Evolutionary conservation across 371 early-diverging fungal species (phyloP), one percentile per base, ranked within the genome.

Genomic region (Mortierella sp.): DNA sequence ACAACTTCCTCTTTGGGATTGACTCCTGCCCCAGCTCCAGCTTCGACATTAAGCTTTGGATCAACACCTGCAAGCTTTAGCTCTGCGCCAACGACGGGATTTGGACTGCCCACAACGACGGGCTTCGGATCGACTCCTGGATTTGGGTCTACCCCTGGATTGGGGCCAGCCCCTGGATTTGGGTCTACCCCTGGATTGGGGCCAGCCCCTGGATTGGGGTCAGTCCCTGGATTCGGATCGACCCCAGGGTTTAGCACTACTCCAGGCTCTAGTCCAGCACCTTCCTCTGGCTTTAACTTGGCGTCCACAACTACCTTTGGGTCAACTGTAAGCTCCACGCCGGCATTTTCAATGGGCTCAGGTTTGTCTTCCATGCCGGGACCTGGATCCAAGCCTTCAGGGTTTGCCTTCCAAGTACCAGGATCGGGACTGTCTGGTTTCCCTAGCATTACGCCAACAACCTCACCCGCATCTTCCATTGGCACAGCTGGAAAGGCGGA

Each of bases 1-100:
- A 37, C 60, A 14, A 48, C 60, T 1, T 48, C 68, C n/a, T n/a
- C 68, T 3, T 66, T 72, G 21, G 53, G 73, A 15, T 51, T 50
- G 4, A 23, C 47, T 18, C 53, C 46, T 37, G 5, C 37, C 16
- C 48, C 63, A 11, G 43, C 51, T 9, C 51, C 53, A 16, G 53
- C 30, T 28, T n/a, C 50, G 2, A 14, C n/a, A 14, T 50, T 21
- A 50, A 50, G 7, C 50, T 58, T 62, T 62, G 52, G 58, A 7
- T 23, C 48, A 25, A 30, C 57, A 12, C 11, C 43, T 25, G 21
- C 26, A 11, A 21, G 37, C 28, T 18, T 65, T 50, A 19, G 29
- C 28, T 26, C 12, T 12, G 16, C 23, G 2, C 18, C 29, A n/a
- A 26, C 45, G 45, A 44, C 37, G 9, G 37, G 37, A 37, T 37